Evolutionary conservation across 73 alveolate species (phyloP), one percentile per base, ranked within the genome.

Genomic region (Paramecium tetraurelia): DNA sequence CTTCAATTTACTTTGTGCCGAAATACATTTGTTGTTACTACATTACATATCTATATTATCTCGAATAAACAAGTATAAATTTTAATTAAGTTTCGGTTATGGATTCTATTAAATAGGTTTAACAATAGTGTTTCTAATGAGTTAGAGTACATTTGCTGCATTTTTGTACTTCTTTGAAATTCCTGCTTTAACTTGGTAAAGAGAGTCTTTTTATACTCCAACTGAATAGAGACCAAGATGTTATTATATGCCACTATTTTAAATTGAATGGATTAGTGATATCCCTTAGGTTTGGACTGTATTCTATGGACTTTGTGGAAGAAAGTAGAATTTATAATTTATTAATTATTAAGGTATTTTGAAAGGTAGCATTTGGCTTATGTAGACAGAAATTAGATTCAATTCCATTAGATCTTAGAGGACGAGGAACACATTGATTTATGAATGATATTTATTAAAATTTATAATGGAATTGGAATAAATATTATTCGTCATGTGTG

Each of bases 261-360:
- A 89, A 70, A 48, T 89, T 9, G 89, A 77, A 2, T 71, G 94
- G 92, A 59, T 40, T 69, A 35, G 35, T 43, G 92, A 88, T 29
- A 70, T 71, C 36, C 90, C 90, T 6, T 48, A 88, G 22, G 14
- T 88, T 10, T 88, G 94, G 92, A 88, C 94, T 21, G 71, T 88
- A 59, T 88, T 88, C 27, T 88, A 89, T 46, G 85, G 88, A 1
- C 22, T 89, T 29, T 44, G 44, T 44, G 92, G 92, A 43, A 29
- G 92, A 89, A 63, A 43, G 85, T 63, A 63, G 3, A 27, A 27
- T n/a, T 53, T 3, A n/a, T n/a, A 5, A 3, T 16, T 22, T 8
- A 6, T 22, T 12, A 7, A 63, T 12, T 12, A 3, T 14, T 3
- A 7, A 63, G 84, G 29, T 27, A 63, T 27, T 27, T 63, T 27